Conservation (phyloP, 176 grass and related monocot species). For the Musa acuminata region DNA sequence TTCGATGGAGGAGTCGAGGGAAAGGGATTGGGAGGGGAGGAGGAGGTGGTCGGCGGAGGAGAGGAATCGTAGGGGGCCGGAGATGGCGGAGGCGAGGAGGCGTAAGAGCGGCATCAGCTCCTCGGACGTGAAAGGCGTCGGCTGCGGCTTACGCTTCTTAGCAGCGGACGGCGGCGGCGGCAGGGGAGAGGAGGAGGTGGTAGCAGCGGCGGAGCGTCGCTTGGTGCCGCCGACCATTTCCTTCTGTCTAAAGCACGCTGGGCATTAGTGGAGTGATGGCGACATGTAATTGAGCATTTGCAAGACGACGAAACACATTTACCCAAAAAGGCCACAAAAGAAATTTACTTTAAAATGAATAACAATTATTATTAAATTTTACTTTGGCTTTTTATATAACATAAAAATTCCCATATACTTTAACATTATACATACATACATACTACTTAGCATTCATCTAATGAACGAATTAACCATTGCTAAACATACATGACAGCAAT, state of each 20-base stretch:
- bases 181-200: conserved; percentile 32
- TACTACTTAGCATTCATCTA: too few relatives aligned
- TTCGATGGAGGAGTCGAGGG: conserved; percentile 10
- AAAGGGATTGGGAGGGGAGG: conserved; percentile 46
- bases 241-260: background rate
- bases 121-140: conserved; percentile 31
- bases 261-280: background rate
- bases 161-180: conserved; percentile 15
- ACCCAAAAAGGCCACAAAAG: too few relatives aligned
- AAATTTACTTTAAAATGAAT: too few relatives aligned
- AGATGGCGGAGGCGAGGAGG: conserved; percentile 14
- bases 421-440: too few relatives aligned
- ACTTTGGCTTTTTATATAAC: too few relatives aligned
- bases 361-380: too few relatives aligned
- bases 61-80: conserved; percentile 33
- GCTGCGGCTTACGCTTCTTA: conserved; percentile 27
- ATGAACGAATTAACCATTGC: too few relatives aligned
- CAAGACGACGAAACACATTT: too few relatives aligned
- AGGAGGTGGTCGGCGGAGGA: conserved; percentile 36
- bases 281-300: too few relatives aligned
- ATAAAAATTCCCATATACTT: too few relatives aligned
- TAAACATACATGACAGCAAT: too few relatives aligned
- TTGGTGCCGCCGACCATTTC: background rate
- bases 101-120: conserved; percentile 22
- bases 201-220: conserved; percentile 33